Evolutionary conservation across 495 filamentous ascomycete genomes (phyloP), one percentile per base, ranked within the genome.

Genomic region (Parachaetomium inaequale): DNA sequence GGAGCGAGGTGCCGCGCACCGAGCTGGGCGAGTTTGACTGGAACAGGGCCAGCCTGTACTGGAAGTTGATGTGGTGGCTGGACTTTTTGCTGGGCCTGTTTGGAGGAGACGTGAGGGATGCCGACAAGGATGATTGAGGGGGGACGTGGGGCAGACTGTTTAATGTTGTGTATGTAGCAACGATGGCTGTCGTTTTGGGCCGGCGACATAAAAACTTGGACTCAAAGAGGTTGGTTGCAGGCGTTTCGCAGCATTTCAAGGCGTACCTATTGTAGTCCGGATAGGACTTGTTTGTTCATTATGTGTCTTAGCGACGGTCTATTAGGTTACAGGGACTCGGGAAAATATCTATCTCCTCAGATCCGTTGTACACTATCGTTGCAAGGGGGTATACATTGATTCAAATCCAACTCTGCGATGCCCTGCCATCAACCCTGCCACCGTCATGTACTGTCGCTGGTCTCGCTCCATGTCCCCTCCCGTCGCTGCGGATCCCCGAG

Each of bases 21-120:
- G 91, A 92, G n/a, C 77, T 85, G 51, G 91, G 91, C n/a, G 82
- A 84, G 2, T 92, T 95, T 62, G 91, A 96, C 66, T 88, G 83
- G 74, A 82, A 80, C 40, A 83, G 79, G 62, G 91, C 91, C 3
- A 89, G 85, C 61, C 70, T 87, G 45, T 95, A 93, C 74, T 96
- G 92, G 92, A 82, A 79, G 64, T 49, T 83, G 21, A 77, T 84
- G 61, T 83, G 75, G 68, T 80, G 70, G 70, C 66, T 84, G 40
- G 81, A 84, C 66, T 67, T 70, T 14, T 70, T 70, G 64, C 76
- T 82, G 28, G 69, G 76, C 1, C 68, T 82, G 49, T 83, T 83
- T 62, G 75, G 78, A 29, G 72, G 78, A 50, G 80, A 82, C 51
- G 74, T 81, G 61, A 69, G 75, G 45, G 76, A 74, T 59, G 74